phyloP scores from a whole-genome alignment of 2,329 filamentous ascomycete species.

The Aspergillus pseudoterreus region DNA sequence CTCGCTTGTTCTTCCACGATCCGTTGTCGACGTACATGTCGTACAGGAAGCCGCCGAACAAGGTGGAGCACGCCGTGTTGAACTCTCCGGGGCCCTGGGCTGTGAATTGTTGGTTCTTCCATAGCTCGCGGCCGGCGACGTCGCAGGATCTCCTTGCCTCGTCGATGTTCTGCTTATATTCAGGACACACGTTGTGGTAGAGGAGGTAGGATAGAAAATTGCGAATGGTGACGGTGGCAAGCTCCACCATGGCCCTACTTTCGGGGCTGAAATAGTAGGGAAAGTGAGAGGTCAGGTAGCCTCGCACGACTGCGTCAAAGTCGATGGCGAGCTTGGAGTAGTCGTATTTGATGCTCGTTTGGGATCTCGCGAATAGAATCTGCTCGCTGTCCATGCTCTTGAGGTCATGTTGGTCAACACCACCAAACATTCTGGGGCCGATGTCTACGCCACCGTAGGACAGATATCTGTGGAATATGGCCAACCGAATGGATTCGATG shows the following conservation, averaged over 20 bases:
- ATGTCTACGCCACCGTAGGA: slow-evolving; percentile 75
- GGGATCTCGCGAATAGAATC: slow-evolving; percentile 60
- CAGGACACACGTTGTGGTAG: slow-evolving; percentile 79
- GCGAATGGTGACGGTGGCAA: slow-evolving; percentile 64
- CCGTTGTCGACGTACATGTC: slow-evolving; percentile 39
- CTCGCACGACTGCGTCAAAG: slow-evolving; percentile 72
- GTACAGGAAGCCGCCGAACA: slow-evolving; percentile 59
- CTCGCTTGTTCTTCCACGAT: slow-evolving; percentile 37
- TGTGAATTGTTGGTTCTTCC: slow-evolving; percentile 52
- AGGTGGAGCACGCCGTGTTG: slow-evolving; percentile 68
- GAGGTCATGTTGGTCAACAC: slow-evolving; percentile 60
- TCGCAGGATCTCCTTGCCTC: slow-evolving; percentile 65
- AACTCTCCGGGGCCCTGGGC: slow-evolving; percentile 68
- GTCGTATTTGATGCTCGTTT: slow-evolving; percentile 46
- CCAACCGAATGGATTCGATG: slow-evolving; percentile 58
- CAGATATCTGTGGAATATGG: slow-evolving; percentile 76
- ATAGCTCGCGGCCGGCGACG: slow-evolving; percentile 63
- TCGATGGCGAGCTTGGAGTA: slow-evolving; percentile 70
- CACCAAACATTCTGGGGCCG: slow-evolving; percentile 58
- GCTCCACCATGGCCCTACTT: slow-evolving; percentile 50
- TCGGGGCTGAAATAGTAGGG: slow-evolving; percentile 56
- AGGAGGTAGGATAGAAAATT: slow-evolving; percentile 89
- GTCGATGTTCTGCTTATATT: slow-evolving; percentile 66
- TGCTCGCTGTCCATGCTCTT: slow-evolving; percentile 61
- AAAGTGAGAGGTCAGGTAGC: slow-evolving; percentile 66